A percentile compares a stretch with the other conserved stretches of the same genome.
phyloP scores from a whole-genome alignment of 2,329 filamentous ascomycete genomes.

The Penicillium verrucosum region DNA sequence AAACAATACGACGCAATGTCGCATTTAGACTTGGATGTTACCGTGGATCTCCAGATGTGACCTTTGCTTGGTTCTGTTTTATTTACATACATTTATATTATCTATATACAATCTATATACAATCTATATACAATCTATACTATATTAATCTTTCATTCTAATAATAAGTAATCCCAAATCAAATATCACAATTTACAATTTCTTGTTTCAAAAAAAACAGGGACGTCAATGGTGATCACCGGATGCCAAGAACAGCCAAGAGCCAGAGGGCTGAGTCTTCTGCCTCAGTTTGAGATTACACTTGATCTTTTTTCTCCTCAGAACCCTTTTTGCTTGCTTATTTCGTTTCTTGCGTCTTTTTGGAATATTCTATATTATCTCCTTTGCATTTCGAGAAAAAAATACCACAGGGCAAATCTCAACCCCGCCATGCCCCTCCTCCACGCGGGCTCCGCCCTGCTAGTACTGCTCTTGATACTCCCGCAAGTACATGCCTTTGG shows the following conservation, averaged over 20 bases:
- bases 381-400: neutral
- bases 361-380: neutral
- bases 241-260: slow-evolving; percentile 1
- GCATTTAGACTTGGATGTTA: slow-evolving; percentile 10
- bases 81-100: too few relatives aligned
- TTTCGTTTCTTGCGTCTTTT: neutral
- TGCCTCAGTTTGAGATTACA: neutral
- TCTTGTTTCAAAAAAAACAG: neutral
- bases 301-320: neutral
- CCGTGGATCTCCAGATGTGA: slow-evolving; percentile 18
- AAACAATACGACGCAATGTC: neutral
- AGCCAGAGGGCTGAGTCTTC: slow-evolving; percentile 3
- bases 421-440: slow-evolving; percentile 19
- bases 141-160: neutral
- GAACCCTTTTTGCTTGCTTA: neutral
- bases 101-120: too few relatives aligned
- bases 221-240: slow-evolving; percentile 3
- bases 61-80: neutral
- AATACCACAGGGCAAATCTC: neutral
- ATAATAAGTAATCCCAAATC: neutral
- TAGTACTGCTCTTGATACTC: slow-evolving; percentile 39
- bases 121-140: too few relatives aligned
- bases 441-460: slow-evolving; percentile 31
- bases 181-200: neutral
- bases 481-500: slow-evolving; percentile 45